phyloP scores from a whole-genome alignment of 495 filamentous ascomycete species.

The Penicillium longicatenatum region DNA sequence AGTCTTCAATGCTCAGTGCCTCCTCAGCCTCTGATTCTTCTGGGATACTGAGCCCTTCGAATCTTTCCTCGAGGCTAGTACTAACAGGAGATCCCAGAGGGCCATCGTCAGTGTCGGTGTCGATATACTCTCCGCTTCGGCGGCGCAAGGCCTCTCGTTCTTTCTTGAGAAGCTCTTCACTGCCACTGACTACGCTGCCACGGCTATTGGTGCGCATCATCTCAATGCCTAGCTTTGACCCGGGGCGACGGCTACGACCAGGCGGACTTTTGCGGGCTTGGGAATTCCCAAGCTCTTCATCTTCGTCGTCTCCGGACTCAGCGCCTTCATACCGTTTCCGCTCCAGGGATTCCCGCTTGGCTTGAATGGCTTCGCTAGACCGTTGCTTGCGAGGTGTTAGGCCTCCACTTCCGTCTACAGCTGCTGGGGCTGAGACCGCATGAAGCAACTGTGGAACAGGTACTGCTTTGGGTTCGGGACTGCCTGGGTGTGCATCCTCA shows the following conservation, averaged over 20 bases:
- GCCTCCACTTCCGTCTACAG: slow-evolving; percentile 51
- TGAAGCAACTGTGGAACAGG: slow-evolving; percentile 58
- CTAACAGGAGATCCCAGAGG: slow-evolving; percentile 28
- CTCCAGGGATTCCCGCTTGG: slow-evolving; percentile 75
- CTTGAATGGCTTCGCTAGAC: slow-evolving; percentile 76
- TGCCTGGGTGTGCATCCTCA: slow-evolving; percentile 39
- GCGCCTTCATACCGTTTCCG: slow-evolving; percentile 74
- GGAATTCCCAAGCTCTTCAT: slow-evolving; percentile 76
- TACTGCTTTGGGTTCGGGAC: slow-evolving; percentile 32
- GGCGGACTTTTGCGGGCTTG: slow-evolving; percentile 61
- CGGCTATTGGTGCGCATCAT: slow-evolving; percentile 96
- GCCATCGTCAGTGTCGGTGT: slow-evolving; percentile 28
- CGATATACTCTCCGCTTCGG: slow-evolving; percentile 25
- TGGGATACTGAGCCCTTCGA: slow-evolving; percentile 42
- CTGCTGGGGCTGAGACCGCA: slow-evolving; percentile 67
- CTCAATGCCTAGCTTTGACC: slow-evolving; percentile 84
- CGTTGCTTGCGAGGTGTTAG: slow-evolving; percentile 63
- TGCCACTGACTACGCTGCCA: slow-evolving; percentile 71
- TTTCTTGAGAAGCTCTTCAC: slow-evolving; percentile 45
- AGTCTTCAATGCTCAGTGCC: slow-evolving; percentile 27
- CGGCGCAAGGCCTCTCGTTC: slow-evolving; percentile 38
- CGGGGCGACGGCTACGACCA: slow-evolving; percentile 50
- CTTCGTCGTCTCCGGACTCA: slow-evolving; percentile 90
- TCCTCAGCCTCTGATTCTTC: slow-evolving; percentile 41
- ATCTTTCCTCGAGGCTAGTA: slow-evolving; percentile 35